A percentile compares a stretch with the other conserved stretches of the same genome.
phyloP scores from a whole-genome alignment of 2,329 filamentous ascomycete genomes.

The Ophiosphaerella herpotricha region DNA sequence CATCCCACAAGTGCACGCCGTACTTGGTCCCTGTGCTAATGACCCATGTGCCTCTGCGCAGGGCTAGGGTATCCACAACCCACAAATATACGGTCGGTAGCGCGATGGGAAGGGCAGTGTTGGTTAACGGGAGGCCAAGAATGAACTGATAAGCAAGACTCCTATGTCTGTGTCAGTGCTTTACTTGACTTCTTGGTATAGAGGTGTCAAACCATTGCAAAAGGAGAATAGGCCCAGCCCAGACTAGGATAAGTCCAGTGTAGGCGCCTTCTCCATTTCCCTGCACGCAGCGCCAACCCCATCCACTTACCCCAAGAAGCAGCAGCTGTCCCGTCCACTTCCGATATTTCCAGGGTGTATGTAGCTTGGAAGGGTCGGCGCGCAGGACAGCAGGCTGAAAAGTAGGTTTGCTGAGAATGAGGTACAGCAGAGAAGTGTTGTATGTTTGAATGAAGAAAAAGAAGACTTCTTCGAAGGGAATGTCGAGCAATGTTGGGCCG shows the following conservation, averaged over 20 bases:
- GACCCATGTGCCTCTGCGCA: constrained; percentile 72
- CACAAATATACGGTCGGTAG: constrained; percentile 72
- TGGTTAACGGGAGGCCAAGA: constrained; percentile 61
- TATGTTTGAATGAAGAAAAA: constrained; percentile 81
- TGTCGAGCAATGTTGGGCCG: constrained; percentile 65
- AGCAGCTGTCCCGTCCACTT: constrained; percentile 55
- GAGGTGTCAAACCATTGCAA: constrained; percentile 60
- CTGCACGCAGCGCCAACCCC: constrained; percentile 54
- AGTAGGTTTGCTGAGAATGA: constrained; percentile 67
- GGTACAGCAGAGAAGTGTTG: constrained; percentile 70
- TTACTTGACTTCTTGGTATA: background rate
- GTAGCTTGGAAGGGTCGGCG: constrained; percentile 40
- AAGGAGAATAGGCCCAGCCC: constrained; percentile 69
- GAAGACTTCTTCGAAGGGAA: constrained; percentile 74
- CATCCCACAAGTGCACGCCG: constrained; percentile 64
- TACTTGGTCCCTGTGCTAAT: constrained; percentile 72
- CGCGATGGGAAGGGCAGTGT: constrained; percentile 63
- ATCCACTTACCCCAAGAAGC: constrained; percentile 51
- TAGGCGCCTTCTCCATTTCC: constrained; percentile 63
- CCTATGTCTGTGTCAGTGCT: constrained; percentile 41
- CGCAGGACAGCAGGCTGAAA: constrained; percentile 61
- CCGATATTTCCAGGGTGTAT: constrained; percentile 45
- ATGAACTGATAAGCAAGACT: constrained; percentile 67
- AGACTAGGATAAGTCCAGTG: constrained; percentile 69
- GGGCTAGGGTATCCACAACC: constrained; percentile 70